Evolutionary conservation across 129 eudicot species (phyloP).

Genomic region (Apium graveolens): DNA sequence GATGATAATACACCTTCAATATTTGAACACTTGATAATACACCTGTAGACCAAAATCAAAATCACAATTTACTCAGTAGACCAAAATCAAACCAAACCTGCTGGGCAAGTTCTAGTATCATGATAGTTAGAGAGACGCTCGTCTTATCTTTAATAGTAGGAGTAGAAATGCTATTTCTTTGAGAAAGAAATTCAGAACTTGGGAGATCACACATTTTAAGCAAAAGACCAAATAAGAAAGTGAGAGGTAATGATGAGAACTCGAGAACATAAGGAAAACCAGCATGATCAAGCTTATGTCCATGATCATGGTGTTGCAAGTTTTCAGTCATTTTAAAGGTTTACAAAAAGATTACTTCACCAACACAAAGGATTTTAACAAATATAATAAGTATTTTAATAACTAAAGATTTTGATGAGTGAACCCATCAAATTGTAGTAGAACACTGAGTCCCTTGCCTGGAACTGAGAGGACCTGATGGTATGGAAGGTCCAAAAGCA

Average conservation of each 20-base stretch:
- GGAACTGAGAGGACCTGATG: constrained; percentile 50
- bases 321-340: neutral
- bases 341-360: neutral
- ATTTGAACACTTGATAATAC: neutral
- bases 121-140: neutral
- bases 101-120: neutral
- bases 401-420: neutral
- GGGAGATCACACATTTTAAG: neutral
- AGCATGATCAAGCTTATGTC: neutral
- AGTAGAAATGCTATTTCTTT: neutral
- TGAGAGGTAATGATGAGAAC: neutral
- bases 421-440: constrained; percentile 33
- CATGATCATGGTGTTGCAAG: neutral
- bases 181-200: neutral
- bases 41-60: neutral
- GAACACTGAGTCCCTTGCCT: constrained; percentile 62
- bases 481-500: constrained; percentile 45
- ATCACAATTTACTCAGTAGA: neutral
- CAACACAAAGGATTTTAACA: neutral
- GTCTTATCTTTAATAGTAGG: neutral
- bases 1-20: too few species aligned
- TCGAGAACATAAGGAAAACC: neutral
- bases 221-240: neutral
- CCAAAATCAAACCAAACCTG: neutral
- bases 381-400: too few species aligned